These are phyloP conservation scores for Hyphopichia fennica DNA, from an alignment of 1,139 yeast genomes.

Conservation along the genomic window DNA sequence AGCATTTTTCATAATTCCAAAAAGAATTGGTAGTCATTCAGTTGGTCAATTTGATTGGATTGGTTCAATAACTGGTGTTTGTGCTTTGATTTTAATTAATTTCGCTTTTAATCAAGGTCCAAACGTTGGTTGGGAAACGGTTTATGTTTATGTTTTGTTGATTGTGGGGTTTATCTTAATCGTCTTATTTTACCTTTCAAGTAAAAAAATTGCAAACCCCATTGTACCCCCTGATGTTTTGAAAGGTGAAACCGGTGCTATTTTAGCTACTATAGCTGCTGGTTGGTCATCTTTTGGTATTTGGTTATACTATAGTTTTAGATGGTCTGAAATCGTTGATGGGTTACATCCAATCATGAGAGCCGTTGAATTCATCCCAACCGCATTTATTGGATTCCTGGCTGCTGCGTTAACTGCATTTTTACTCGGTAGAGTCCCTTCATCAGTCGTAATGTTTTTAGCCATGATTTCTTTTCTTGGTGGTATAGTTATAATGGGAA, in stretches of 20 bases:
- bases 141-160: constrained; percentile 50
- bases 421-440: constrained; percentile 36
- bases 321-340: constrained; percentile 34
- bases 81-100: constrained; percentile 50
- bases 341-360: constrained; percentile 31
- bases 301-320: constrained; percentile 50
- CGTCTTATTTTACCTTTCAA: constrained; percentile 35
- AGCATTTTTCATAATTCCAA: constrained; percentile 45
- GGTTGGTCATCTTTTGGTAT: constrained; percentile 67
- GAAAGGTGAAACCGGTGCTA: constrained; percentile 41
- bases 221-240: constrained; percentile 46
- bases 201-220: constrained; percentile 39
- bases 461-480: constrained; percentile 46
- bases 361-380: constrained; percentile 42
- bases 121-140: constrained; percentile 52
- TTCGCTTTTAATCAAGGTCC: constrained; percentile 68
- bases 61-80: constrained; percentile 49
- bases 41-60: constrained; percentile 41
- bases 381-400: constrained; percentile 38
- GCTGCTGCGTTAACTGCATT: constrained; percentile 48
- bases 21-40: constrained; percentile 23
- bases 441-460: constrained; percentile 41
- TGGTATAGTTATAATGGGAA: constrained; percentile 43
- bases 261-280: constrained; percentile 49
- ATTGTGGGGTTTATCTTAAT: constrained; percentile 46